Percentiles rank a stretch among this genome's conserved stretches.
Evolutionary conservation across 208 protist species (phyloP).

Genomic region (Borovskyia barvae): DNA sequence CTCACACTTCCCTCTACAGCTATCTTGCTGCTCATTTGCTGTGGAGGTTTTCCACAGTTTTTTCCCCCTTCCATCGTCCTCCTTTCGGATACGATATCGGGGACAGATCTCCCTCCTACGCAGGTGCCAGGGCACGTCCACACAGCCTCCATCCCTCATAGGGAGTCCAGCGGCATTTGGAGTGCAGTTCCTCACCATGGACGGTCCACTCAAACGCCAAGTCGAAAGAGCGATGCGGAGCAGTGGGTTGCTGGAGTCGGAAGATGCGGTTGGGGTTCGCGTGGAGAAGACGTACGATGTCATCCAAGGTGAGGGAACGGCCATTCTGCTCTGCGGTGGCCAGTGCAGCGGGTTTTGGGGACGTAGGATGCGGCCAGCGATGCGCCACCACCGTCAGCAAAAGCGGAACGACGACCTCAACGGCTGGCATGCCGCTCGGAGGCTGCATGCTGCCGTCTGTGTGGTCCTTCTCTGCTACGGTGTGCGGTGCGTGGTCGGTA

Average conservation of each 20-base stretch:
- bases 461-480: conserved; percentile 79
- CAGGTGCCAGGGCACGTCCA: conserved; percentile 49
- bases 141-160: conserved; percentile 75
- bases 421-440: conserved; percentile 91
- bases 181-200: conserved; percentile 56
- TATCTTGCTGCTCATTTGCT: too few relatives aligned
- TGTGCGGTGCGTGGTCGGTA: conserved; percentile 95
- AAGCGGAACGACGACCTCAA: conserved; percentile 91
- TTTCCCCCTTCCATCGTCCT: neutral
- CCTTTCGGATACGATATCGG: neutral
- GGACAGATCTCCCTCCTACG: neutral
- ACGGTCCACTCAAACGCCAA: conserved; percentile 53
- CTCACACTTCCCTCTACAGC: too few relatives aligned
- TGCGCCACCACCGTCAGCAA: conserved; percentile 78
- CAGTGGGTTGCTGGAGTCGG: conserved; percentile 27
- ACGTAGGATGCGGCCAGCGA: conserved; percentile 69
- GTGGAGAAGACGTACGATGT: conserved; percentile 73
- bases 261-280: conserved; percentile 83
- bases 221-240: conserved; percentile 45
- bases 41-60: too few relatives aligned
- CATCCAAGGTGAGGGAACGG: conserved; percentile 32
- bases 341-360: conserved; percentile 50
- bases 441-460: conserved; percentile 27
- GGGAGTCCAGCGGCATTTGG: conserved; percentile 85
- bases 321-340: conserved; percentile 9